Evolutionary conservation across 1,284 basidiomycete species (phyloP).

Genomic region (Fomitopsis palustris): DNA sequence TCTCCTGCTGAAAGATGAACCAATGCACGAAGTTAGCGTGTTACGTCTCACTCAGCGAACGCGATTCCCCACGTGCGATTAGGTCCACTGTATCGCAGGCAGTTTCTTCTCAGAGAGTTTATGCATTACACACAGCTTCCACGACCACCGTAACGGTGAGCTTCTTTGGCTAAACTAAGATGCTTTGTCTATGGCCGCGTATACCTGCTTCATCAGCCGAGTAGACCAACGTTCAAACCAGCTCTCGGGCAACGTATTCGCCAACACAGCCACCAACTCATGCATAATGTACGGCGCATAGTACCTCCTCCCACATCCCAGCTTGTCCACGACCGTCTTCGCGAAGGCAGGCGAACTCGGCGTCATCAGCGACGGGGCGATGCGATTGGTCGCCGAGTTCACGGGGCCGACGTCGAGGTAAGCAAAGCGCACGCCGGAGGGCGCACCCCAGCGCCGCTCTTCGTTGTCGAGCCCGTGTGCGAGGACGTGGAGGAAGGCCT

Average conservation of each 20-base stretch:
- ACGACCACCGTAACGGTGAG: no score
- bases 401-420: slow-evolving; percentile 22
- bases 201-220: no score
- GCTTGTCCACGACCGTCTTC: slow-evolving; percentile 11
- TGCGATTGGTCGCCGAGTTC: slow-evolving; percentile 9
- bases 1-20: no score
- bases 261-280: not conserved
- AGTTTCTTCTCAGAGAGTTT: no score
- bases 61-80: no score
- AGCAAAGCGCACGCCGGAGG: slow-evolving; percentile 21
- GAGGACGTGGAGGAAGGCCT: slow-evolving; percentile 22
- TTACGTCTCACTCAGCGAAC: no score
- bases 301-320: not conserved
- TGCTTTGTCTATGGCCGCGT: no score
- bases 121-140: no score
- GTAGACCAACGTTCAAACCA: no score
- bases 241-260: not conserved
- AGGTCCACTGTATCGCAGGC: no score
- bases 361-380: slow-evolving; percentile 10
- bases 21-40: no score
- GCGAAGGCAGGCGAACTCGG: slow-evolving; percentile 18
- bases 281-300: not conserved
- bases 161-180: no score
- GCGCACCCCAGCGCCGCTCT: slow-evolving; percentile 17
- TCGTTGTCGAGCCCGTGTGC: slow-evolving; percentile 22